Evolutionary conservation across 2,329 filamentous ascomycete species (phyloP).

Genomic region (Colletotrichum australisinense): DNA sequence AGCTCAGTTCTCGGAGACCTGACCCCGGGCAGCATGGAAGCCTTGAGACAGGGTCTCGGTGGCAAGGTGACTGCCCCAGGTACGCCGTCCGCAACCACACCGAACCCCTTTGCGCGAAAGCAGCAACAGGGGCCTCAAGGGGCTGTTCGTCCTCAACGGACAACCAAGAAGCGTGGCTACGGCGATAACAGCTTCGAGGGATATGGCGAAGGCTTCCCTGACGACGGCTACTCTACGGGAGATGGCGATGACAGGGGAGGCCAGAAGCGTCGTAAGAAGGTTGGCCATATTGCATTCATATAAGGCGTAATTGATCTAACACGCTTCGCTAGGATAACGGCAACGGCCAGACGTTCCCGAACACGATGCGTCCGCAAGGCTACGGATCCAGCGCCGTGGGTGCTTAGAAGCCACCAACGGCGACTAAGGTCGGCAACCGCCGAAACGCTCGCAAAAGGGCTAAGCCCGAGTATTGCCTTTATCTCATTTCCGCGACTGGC

Average conservation of each 20-base stretch:
- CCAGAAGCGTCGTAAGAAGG: slow-evolving; percentile 75
- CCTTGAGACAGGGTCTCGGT: slow-evolving; percentile 52
- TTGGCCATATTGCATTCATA: slow-evolving; percentile 45
- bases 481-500: not conserved
- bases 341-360: slow-evolving; percentile 52
- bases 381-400: slow-evolving; percentile 70
- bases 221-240: slow-evolving; percentile 80
- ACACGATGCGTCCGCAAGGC: slow-evolving; percentile 60
- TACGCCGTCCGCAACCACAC: slow-evolving; percentile 57
- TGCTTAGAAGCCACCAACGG: slow-evolving; percentile 50
- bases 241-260: slow-evolving; percentile 72
- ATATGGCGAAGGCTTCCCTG: slow-evolving; percentile 77
- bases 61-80: slow-evolving; percentile 63
- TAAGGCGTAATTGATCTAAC: slow-evolving; percentile 51
- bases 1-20: slow-evolving; percentile 69
- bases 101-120: slow-evolving; percentile 35
- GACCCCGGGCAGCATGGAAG: slow-evolving; percentile 52
- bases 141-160: slow-evolving; percentile 68
- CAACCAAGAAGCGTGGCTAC: slow-evolving; percentile 80
- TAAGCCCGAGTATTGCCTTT: not conserved
- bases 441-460: not conserved
- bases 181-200: slow-evolving; percentile 80
- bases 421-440: not conserved
- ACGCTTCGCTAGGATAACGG: slow-evolving; percentile 56
- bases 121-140: slow-evolving; percentile 29